Evolutionary conservation across 2,329 filamentous ascomycete species (phyloP).

Genomic region (Aspergillaceae sp.): DNA sequence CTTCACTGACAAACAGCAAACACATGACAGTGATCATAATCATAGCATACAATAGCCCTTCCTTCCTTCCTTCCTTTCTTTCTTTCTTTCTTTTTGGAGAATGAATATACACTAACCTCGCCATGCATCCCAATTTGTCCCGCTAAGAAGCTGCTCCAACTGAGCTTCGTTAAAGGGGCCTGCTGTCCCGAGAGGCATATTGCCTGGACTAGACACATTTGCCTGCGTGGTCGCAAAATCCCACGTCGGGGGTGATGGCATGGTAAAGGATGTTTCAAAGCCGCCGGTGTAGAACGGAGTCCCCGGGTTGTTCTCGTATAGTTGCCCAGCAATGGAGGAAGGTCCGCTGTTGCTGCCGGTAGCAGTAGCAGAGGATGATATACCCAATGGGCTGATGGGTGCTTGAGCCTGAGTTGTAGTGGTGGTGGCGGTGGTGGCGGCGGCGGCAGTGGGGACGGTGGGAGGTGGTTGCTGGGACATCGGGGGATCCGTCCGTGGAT

Average conservation of each 20-base stretch:
- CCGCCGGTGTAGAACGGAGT: conserved; percentile 11
- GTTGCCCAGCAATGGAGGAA: conserved; percentile 8
- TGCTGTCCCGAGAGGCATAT: conserved; percentile 14
- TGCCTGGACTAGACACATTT: conserved; percentile 8
- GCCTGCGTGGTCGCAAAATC: conserved; percentile 13
- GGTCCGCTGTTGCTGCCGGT: conserved; percentile 4
- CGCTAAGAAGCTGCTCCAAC: conserved; percentile 25
- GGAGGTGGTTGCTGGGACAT: conserved; percentile 13
- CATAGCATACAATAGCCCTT: no score
- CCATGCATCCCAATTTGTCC: conserved; percentile 12
- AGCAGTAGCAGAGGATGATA: no score
- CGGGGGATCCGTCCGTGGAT: conserved; percentile 20
- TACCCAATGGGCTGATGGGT: conserved; percentile 9
- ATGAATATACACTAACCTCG: neutral
- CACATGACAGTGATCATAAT: no score
- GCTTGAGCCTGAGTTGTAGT: conserved; percentile 4
- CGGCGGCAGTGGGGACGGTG: neutral
- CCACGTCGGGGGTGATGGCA: conserved; percentile 19
- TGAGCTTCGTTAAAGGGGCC: conserved; percentile 25
- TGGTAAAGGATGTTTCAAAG: conserved; percentile 16
- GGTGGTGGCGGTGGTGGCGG: no score
- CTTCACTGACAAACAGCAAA: no score
- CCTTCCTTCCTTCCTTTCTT: no score
- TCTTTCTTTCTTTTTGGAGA: no score
- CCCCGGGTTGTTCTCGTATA: conserved; percentile 9